These are phyloP conservation scores for Taphrina confusa DNA, from an alignment of 1,139 yeast species.

Conservation along the genomic window DNA sequence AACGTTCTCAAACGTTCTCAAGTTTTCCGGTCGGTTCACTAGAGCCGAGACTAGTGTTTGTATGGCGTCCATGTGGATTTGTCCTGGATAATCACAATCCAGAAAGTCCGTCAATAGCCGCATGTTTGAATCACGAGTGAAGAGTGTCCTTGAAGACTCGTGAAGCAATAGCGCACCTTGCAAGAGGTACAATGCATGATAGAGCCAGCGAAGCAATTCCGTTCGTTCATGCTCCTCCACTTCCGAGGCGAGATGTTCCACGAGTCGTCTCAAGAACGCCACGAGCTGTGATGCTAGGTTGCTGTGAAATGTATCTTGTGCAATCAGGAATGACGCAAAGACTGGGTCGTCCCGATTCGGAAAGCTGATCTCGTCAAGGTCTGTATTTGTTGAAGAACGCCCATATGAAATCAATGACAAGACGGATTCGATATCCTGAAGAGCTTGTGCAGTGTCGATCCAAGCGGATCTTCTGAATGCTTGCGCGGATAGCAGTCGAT, in stretches of 20 bases:
- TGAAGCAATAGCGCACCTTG: conserved; percentile 69
- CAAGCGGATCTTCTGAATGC: background rate
- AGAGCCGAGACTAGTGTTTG: conserved; percentile 63
- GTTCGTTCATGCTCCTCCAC: background rate
- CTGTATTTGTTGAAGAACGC: background rate
- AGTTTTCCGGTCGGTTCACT: conserved; percentile 59
- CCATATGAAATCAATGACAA: background rate
- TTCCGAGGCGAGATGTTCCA: conserved; percentile 1
- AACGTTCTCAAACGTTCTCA: conserved; percentile 60
- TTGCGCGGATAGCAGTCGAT: background rate
- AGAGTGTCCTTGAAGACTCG: conserved; percentile 56
- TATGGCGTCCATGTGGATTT: conserved; percentile 43
- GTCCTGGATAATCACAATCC: conserved; percentile 36
- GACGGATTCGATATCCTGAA: background rate
- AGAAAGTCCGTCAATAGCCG: conserved; percentile 41
- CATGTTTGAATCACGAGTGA: conserved; percentile 48
- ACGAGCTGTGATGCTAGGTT: conserved; percentile 8
- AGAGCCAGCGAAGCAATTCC: background rate
- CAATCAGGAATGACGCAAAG: background rate
- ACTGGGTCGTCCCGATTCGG: background rate
- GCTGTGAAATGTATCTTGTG: background rate
- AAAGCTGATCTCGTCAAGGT: background rate
- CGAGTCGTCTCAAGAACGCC: background rate
- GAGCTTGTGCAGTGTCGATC: background rate
- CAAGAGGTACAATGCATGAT: conserved; percentile 50